Base-by-base conservation (phyloP, 1,284 basidiomycete species). In the Apiotrichum domesticum region DNA sequence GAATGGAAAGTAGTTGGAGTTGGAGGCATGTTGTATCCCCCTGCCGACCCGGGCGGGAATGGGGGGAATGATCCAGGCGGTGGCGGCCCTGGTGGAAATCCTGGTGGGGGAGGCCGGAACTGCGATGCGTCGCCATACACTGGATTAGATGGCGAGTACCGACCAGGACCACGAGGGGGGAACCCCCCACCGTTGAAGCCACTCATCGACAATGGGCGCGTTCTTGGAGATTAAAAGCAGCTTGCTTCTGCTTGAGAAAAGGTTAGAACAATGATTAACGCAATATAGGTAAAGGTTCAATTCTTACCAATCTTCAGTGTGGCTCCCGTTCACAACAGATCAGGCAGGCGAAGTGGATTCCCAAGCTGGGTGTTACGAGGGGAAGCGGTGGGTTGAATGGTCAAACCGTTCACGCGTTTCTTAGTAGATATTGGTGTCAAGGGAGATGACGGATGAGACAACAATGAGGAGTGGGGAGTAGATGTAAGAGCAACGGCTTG, bases 61-160 rank as follows among this genome's bases (percentile, higher is more conserved):
- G 66, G 57, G 3, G 63, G 61, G 44, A 64, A 66, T n/a, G 63
- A 58, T 9, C 60, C 55, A 11, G 59, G 61, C 21, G 64, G 54
- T 4, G 63, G 58, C 34, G 63, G 58, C 21, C 59, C 61, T 14
- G 57, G 56, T 3, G 66, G 63, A 42, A 55, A 52, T 33, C 42
- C 46, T n/a, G 51, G 11, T 35, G 50, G 50, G 4, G 6, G 49
- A 8, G 40, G 50, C 2, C 40, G 50, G 32, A 40, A 44, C 52
- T 49, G 37, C 33, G 45, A 35, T 14, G 15, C 10, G 42, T 64
- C 63, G 51, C 55, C 53, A 34, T 63, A 66, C 1, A 59, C 43
- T 11, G 52, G 46, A 6, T 35, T 35, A 6, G 54, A 21, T 14
- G 53, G 50, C 6, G 57, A 45, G 47, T 59, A 59, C 2, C 21